These are phyloP conservation scores for Fusarium mexicanum DNA, from an alignment of 2,329 filamentous ascomycete genomes.

Conservation along the genomic window DNA sequence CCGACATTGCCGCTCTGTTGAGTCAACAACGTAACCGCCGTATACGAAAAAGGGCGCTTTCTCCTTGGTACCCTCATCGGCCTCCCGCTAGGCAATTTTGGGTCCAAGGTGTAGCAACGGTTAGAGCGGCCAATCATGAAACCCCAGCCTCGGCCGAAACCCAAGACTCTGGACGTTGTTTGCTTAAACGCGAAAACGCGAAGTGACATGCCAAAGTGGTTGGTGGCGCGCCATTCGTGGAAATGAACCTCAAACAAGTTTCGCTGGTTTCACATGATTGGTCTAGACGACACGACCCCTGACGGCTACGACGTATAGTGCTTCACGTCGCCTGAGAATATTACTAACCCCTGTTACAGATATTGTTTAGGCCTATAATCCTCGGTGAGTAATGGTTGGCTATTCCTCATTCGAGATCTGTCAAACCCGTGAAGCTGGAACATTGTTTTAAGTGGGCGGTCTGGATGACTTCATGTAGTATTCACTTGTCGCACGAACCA, in stretches of 20 bases:
- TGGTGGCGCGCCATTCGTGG: background rate
- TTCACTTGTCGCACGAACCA: background rate
- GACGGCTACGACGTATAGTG: slow-evolving; percentile 1
- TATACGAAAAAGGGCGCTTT: background rate
- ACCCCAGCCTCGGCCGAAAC: background rate
- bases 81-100: background rate
- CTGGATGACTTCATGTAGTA: background rate
- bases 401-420: background rate
- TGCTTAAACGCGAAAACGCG: background rate
- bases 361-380: background rate
- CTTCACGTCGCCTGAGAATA: slow-evolving; percentile 1
- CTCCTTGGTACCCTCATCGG: background rate
- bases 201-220: background rate
- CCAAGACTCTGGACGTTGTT: background rate
- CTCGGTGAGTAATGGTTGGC: background rate
- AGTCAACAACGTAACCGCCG: background rate
- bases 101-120: background rate
- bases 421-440: background rate
- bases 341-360: slow-evolving; percentile 15
- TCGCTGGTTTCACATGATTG: slow-evolving; percentile 18
- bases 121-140: slow-evolving; percentile 2
- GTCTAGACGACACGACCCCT: background rate
- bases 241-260: background rate
- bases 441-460: background rate
- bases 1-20: slow-evolving; percentile 11